Evolutionary conservation across 768 basidiomycete species (phyloP).

Genomic region (Imleria badia): DNA sequence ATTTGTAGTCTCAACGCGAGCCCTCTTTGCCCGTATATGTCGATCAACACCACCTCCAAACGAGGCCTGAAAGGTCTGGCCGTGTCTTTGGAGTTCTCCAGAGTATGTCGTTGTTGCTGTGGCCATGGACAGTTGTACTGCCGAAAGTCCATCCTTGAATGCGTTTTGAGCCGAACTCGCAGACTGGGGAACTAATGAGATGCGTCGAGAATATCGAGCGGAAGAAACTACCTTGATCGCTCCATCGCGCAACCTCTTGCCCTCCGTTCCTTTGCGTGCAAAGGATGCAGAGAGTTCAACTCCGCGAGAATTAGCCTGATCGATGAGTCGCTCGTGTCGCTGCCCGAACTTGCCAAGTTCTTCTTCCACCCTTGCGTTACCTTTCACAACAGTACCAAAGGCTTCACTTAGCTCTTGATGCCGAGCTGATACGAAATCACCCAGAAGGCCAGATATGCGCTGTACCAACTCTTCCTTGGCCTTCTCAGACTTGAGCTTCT

Average conservation of each 20-base stretch:
- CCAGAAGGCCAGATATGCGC: slow-evolving; percentile 69
- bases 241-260: slow-evolving; percentile 55
- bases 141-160: slow-evolving; percentile 42
- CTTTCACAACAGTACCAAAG: slow-evolving; percentile 50
- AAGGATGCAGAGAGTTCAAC: slow-evolving; percentile 41
- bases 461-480: slow-evolving; percentile 75
- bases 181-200: slow-evolving; percentile 37
- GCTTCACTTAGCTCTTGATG: slow-evolving; percentile 64
- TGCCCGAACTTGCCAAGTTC: slow-evolving; percentile 47
- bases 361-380: slow-evolving; percentile 55
- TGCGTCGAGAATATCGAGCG: background rate
- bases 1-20: slow-evolving; percentile 59
- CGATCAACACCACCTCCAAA: slow-evolving; percentile 60
- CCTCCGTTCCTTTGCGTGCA: slow-evolving; percentile 47
- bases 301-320: slow-evolving; percentile 41
- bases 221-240: slow-evolving; percentile 52
- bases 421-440: slow-evolving; percentile 65
- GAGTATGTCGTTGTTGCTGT: slow-evolving; percentile 52
- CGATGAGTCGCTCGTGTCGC: slow-evolving; percentile 49
- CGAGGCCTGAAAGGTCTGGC: slow-evolving; percentile 42
- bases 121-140: slow-evolving; percentile 45
- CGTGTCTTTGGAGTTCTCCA: slow-evolving; percentile 49
- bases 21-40: slow-evolving; percentile 61
- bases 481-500: slow-evolving; percentile 63
- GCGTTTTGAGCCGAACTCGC: slow-evolving; percentile 38